Percentiles rank a stretch among this genome's conserved stretches.
phyloP scores from a whole-genome alignment of 1,139 yeast genomes.

The Pichiaceae sp. region DNA sequence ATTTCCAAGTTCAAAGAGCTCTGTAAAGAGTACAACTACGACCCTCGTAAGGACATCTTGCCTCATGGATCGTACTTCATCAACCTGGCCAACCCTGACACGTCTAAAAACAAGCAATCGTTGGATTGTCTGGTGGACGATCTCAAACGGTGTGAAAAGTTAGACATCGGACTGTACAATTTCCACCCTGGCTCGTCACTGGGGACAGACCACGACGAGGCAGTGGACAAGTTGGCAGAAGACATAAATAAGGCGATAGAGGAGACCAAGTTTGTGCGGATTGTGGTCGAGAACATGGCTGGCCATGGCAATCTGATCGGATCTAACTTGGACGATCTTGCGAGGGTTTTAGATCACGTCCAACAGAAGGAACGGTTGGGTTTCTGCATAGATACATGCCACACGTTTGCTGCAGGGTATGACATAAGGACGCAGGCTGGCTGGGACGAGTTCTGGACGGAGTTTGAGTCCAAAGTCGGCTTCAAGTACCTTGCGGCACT shows the following conservation, averaged over 20 bases:
- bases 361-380: slow-evolving; percentile 80
- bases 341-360: slow-evolving; percentile 64
- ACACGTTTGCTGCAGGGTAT: slow-evolving; percentile 93
- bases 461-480: slow-evolving; percentile 70
- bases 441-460: slow-evolving; percentile 60
- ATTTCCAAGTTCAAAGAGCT: slow-evolving; percentile 52
- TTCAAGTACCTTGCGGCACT: slow-evolving; percentile 66
- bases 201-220: slow-evolving; percentile 51
- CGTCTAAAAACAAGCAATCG: slow-evolving; percentile 69
- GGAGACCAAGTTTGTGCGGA: slow-evolving; percentile 69
- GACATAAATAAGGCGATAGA: slow-evolving; percentile 72
- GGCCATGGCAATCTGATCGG: slow-evolving; percentile 94
- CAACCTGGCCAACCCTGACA: slow-evolving; percentile 85
- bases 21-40: slow-evolving; percentile 56
- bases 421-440: slow-evolving; percentile 57
- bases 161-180: slow-evolving; percentile 80
- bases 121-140: slow-evolving; percentile 81
- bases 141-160: slow-evolving; percentile 71
- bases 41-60: slow-evolving; percentile 67
- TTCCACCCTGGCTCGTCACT: slow-evolving; percentile 93
- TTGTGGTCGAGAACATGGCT: slow-evolving; percentile 95
- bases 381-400: slow-evolving; percentile 93
- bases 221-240: slow-evolving; percentile 60
- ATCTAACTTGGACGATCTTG: slow-evolving; percentile 66
- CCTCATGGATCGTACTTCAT: slow-evolving; percentile 96